Evolutionary conservation across 106 monocot genomes (phyloP), one percentile per base, ranked within the genome.

Genomic region (Dioscorea zingiberensis): DNA sequence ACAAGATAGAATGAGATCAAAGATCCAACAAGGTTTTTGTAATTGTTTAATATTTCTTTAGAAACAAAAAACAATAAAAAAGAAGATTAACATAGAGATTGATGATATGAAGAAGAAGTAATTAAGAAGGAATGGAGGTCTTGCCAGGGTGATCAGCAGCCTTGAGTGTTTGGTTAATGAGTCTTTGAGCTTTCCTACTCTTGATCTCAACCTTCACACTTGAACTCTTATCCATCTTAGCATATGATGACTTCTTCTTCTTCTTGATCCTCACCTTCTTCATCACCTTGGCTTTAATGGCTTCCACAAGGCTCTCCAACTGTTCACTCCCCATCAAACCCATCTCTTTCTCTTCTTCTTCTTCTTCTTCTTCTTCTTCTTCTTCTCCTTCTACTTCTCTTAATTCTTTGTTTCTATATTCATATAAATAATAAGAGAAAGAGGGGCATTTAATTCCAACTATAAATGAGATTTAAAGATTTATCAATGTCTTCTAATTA

Each of bases 171-270:
- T 55, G 30, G 11, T 82, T 69, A 76, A 86, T 82, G 60, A 82
- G 75, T 2, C 54, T 58, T 26, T 66, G 75, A 28, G 82, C 76
- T 16, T 67, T 72, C 44, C 57, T 22, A 69, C 78, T 86, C 32
- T 60, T 55, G 32, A 79, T 75, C 57, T 79, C 86, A 19, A 70
- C 55, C 58, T 67, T 82, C 2, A 66, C 54, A 72, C 86, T 86
- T 4, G 74, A 54, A 69, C 73, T 83, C 76, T 87, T 83, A 25
- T 80, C 87, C 73, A 87, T 76, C 69, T 79, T 87, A 48, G 47
- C 66, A 69, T 83, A 82, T 6, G 62, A 46, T 55, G 73, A 68
- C 49, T 62, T 60, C 69, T 64, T 69, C 44, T 67, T 72, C 71
- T 47, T 60, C 27, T 55, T 67, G 48, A 27, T 58, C 55, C 65